Base-by-base conservation (phyloP, 1,284 basidiomycete genomes). In the Xanthoconium separans region DNA sequence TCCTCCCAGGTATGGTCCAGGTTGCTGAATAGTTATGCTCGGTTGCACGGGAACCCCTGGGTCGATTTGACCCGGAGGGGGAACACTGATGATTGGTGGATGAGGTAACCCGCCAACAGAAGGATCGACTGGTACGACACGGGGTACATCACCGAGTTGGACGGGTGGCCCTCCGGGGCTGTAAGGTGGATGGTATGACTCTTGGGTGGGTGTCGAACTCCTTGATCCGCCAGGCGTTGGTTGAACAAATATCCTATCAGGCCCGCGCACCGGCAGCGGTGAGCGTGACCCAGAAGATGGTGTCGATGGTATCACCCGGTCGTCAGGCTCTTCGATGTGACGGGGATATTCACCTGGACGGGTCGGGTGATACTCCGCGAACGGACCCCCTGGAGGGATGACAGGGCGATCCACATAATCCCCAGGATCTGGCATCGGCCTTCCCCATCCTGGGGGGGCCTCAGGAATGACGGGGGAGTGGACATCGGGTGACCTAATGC, bases 361-460 rank as follows among this genome's bases (percentile, higher is more conserved):
- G 4, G 37, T 47, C 6, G 30, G 52, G 27, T 36, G 53, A 47
- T 55, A 52, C 5, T 51, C 54, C 4, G 44, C 58, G 18, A 55
- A 65, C 9, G 54, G 51, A 3, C 34, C 16, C 27, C 54, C 66
- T 31, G 15, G 46, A 6, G 65, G 68, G 46, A 58, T 49, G 41
- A 65, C 61, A 6, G 59, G 64, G 8, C 55, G 56, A 29, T n/a
- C 31, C 39, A 20, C 18, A 7, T 56, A 65, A 10, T 44, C 39
- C 6, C 20, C 13, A 36, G 65, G 69, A 0, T 69, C 61, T 44
- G 66, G 70, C 69, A 71, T 70, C 15, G 42, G 54, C 54, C 58
- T 57, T 22, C 37, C 47, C 62, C 65, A 61, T 18, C 56, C 55
- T 7, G 4, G 31, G 1, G 55, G 64, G 0, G 50, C 46, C 27